Evolutionary conservation across 1,284 basidiomycete species (phyloP), one percentile per base, ranked within the genome.

Genomic region (Phellopilus nigrolimitatus): DNA sequence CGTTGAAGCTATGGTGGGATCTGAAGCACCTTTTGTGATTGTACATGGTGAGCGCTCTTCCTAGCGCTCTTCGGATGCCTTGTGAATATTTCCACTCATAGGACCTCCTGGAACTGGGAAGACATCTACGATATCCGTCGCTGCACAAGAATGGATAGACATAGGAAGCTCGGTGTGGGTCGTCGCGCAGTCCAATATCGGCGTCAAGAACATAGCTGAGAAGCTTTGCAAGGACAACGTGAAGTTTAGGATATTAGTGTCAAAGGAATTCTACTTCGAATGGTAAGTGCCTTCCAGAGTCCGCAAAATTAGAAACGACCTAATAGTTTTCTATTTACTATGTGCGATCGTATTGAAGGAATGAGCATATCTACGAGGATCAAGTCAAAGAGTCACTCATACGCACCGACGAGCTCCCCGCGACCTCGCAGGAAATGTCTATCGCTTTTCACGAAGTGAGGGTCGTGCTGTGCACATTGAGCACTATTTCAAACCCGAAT

Each of bases 251-350:
- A 59, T 78, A 5, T 36, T 78, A 4, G 74, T 78, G 1, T 74
- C 75, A 1, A 69, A 71, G 42, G 76, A 78, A 17, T 78, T 77
- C 51, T 68, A 73, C 52, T 58, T 66, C 8, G 75, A 72, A 60
- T 76, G 75, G 75, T 75, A 60, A 22, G 67, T 56, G 3, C 40
- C 19, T 34, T n/a, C 12, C 21, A 15, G 27, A 21, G 22, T 27
- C 10, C 24, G 38, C 22, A 9, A 13, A 30, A n/a, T 39, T n/a
- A n/a, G n/a, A n/a, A n/a, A n/a, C n/a, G n/a, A n/a, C n/a, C n/a
- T n/a, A n/a, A n/a, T n/a, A n/a, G n/a, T n/a, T n/a, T n/a, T n/a
- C n/a, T n/a, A 8, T 24, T 36, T 5, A 47, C 28, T 41, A 22
- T 25, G 36, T 48, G n/a, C 46, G 15, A 36, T 27, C 4, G 19